Percentiles rank a stretch among this genome's conserved stretches.
These are phyloP conservation scores for Pseudozyma pruni DNA, from an alignment of 1,284 basidiomycete genomes.

Conservation along the genomic window DNA sequence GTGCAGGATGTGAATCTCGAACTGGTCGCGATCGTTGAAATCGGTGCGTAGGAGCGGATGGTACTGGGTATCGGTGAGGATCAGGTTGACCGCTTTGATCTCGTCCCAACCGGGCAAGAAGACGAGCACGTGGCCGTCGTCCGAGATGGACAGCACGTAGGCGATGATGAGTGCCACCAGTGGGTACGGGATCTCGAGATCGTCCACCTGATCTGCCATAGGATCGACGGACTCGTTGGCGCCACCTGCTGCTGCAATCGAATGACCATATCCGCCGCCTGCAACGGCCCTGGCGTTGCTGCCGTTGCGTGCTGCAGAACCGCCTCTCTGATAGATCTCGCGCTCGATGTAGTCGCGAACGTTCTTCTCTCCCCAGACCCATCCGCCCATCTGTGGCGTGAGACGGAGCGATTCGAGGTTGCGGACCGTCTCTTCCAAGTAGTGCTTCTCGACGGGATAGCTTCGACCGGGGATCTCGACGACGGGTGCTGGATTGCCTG, in stretches of 20 bases:
- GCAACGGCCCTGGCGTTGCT: constrained; percentile 3
- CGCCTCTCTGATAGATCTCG: constrained; percentile 70
- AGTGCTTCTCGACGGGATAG: constrained; percentile 85
- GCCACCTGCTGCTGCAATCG: constrained; percentile 35
- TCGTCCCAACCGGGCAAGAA: constrained; percentile 95
- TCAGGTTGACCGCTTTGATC: constrained; percentile 81
- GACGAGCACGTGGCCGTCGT: constrained; percentile 88
- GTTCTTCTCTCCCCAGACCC: constrained; percentile 81
- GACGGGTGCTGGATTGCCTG: constrained; percentile 75
- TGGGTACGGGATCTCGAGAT: constrained; percentile 84
- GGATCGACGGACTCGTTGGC: constrained; percentile 55
- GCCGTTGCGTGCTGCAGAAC: constrained; percentile 15
- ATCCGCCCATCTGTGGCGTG: constrained; percentile 70
- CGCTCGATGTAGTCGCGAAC: constrained; percentile 80
- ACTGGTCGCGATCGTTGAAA: constrained; percentile 70
- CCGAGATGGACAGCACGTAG: constrained; percentile 79
- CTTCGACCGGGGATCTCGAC: constrained; percentile 91
- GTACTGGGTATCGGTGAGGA: constrained; percentile 72
- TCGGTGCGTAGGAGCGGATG: constrained; percentile 70
- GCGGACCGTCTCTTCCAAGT: constrained; percentile 80
- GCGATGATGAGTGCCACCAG: constrained; percentile 85
- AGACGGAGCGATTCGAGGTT: constrained; percentile 50
- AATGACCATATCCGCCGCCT: constrained; percentile 30
- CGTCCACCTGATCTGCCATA: constrained; percentile 71
- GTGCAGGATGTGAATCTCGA: constrained; percentile 86